phyloP scores from a whole-genome alignment of 1,284 basidiomycete genomes.

The Cryptococcus sp. region DNA sequence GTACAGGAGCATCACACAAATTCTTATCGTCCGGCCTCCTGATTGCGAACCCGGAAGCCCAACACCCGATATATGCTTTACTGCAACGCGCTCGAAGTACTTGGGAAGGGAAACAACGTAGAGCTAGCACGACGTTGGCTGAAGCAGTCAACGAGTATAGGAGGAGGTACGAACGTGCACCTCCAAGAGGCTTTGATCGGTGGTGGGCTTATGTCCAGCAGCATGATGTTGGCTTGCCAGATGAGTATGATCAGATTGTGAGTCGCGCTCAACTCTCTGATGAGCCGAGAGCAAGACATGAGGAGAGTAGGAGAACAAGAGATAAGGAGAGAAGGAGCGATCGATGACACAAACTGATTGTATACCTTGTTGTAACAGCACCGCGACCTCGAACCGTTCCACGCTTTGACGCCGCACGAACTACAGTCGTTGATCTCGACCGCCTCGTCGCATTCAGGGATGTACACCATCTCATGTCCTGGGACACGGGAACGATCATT shows the following conservation, averaged over 20 bases:
- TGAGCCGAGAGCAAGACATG: neutral
- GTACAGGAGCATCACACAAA: conserved; percentile 3
- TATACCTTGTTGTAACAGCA: conserved; percentile 19
- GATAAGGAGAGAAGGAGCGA: neutral
- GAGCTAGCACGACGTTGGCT: conserved; percentile 50
- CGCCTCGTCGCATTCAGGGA: conserved; percentile 34
- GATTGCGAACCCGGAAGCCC: conserved; percentile 37
- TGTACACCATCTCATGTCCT: conserved; percentile 45
- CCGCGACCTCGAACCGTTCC: conserved; percentile 50
- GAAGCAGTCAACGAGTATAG: conserved; percentile 54
- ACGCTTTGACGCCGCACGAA: conserved; percentile 33
- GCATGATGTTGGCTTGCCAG: conserved; percentile 43
- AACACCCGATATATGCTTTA: conserved; percentile 53
- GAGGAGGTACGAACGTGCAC: conserved; percentile 47
- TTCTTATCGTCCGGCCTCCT: conserved; percentile 43
- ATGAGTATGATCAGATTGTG: conserved; percentile 53
- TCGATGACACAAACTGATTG: neutral
- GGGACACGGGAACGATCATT: conserved; percentile 8
- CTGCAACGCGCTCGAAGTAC: conserved; percentile 42
- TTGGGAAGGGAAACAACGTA: conserved; percentile 51
- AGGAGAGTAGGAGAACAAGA: neutral
- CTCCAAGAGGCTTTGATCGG: conserved; percentile 50
- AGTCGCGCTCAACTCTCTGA: conserved; percentile 10
- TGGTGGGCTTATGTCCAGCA: conserved; percentile 45
- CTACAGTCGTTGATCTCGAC: conserved; percentile 23